Conservation (phyloP, 2,329 filamentous ascomycete genomes). For the Penicillium sp. region DNA sequence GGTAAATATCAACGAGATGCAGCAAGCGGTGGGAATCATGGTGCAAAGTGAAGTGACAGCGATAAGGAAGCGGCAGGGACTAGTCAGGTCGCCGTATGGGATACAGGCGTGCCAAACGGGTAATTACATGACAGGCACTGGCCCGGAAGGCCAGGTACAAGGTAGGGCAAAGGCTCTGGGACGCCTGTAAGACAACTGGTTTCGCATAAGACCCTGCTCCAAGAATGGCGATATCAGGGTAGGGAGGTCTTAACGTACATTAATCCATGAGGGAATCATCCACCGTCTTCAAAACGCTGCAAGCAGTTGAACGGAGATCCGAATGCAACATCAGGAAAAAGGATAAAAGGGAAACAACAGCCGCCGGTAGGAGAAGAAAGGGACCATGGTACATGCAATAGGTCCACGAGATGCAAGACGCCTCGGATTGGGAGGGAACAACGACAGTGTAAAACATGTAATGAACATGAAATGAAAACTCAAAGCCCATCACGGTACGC, state of each 20-base stretch:
- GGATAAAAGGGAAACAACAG: conserved; percentile 29
- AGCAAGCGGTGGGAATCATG: conserved; percentile 16
- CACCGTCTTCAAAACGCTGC: conserved; percentile 37
- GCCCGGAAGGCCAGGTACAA: conserved; percentile 30
- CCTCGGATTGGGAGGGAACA: conserved; percentile 27
- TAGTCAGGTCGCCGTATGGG: conserved; percentile 6
- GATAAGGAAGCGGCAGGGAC: background rate
- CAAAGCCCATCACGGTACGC: conserved; percentile 37
- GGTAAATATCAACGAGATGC: conserved; percentile 13
- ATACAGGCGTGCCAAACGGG: conserved; percentile 34
- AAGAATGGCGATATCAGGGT: conserved; percentile 42
- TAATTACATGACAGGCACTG: conserved; percentile 40
- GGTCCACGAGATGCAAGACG: conserved; percentile 39
- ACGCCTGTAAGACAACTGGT: conserved; percentile 49
- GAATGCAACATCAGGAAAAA: conserved; percentile 38
- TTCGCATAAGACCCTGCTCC: conserved; percentile 47
- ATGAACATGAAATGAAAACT: conserved; percentile 19
- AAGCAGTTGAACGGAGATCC: conserved; percentile 38
- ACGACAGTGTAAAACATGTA: conserved; percentile 27
- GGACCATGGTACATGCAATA: conserved; percentile 36
- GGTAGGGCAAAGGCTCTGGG: conserved; percentile 41
- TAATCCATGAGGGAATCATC: conserved; percentile 42
- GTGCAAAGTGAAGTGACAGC: conserved; percentile 1
- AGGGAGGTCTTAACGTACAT: conserved; percentile 56
- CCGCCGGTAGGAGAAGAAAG: conserved; percentile 30